Evolutionary conservation across 2,329 filamentous ascomycete species (phyloP), one percentile per base, ranked within the genome.

Genomic region (Arthrobotrys sinensis): DNA sequence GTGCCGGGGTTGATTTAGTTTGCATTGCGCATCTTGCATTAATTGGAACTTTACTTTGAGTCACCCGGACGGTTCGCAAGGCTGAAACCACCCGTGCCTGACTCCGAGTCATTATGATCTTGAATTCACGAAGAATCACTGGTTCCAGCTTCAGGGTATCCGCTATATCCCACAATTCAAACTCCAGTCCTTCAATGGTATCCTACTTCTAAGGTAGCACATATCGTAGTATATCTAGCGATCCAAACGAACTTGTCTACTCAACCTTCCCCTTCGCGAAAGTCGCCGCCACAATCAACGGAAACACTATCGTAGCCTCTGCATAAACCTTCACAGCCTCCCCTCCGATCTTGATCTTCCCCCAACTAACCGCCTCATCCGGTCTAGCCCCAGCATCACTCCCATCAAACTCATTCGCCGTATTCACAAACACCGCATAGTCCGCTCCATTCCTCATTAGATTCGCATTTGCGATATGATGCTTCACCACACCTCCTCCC

Each of bases 401-500:
- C 1, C 96, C 96, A 84, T 99, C 96, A 83, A 97, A 99, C 84
- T 99, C 96, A 84, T 97, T 94, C 0, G 90, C 96, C 0, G 96
- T 99, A 85, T 99, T 99, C 85, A 99, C 93, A 84, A 97, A 99
- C 0, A 99, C 96, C 1, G 96, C 96, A 80, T 93, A 95, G 84
- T 99, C 96, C 14, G 96, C 96, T 1, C 96, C 96, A 82, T 99
- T 99, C 62, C 96, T 90, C 96, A 99, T 98, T 82, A 99, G 85
- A 82, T 94, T 97, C 1, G 96, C 96, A 84, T 99, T 99, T 64
- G 96, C 94, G 83, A 99, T 98, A 84, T 99, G 96, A 83, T 99
- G 96, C 86, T 99, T 99, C 82, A 99, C 89, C n/a, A 99, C 86
- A 0, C 96, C 96, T 5, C 96, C 96, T 0, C 96, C 96, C 0